These are phyloP conservation scores for Cytospora piceae DNA, from an alignment of 2,329 filamentous ascomycete species.

Conservation along the genomic window DNA sequence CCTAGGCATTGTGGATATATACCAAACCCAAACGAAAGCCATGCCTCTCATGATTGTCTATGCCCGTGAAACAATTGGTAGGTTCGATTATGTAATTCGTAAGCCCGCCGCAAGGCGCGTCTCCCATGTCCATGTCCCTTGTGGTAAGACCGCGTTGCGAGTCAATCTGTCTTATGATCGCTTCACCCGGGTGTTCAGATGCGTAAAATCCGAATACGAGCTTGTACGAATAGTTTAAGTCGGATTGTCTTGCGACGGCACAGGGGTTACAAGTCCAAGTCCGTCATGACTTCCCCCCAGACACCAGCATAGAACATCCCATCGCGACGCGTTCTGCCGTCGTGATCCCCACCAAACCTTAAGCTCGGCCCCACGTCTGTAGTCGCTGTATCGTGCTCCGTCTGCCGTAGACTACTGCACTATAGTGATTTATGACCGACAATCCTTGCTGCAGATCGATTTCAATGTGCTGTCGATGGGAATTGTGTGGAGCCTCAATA, in stretches of 20 bases:
- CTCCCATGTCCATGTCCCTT: not conserved
- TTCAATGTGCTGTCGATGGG: conserved; percentile 30
- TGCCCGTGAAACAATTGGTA: not conserved
- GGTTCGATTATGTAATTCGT: not conserved
- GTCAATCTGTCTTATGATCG: not conserved
- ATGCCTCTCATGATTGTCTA: too few relatives aligned
- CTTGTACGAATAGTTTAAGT: conserved; percentile 1
- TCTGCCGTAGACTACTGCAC: not conserved
- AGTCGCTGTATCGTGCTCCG: not conserved
- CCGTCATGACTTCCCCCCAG: not conserved
- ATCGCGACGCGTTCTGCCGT: conserved; percentile 14
- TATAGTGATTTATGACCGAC: not conserved
- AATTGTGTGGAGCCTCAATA: conserved; percentile 29
- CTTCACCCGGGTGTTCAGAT: not conserved
- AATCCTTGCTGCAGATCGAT: conserved; percentile 15
- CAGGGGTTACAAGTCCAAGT: not conserved
- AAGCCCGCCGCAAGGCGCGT: not conserved
- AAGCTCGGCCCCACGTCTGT: conserved; percentile 17
- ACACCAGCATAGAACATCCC: not conserved
- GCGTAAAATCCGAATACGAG: conserved; percentile 3
- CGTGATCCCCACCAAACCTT: conserved; percentile 6
- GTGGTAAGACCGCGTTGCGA: conserved; percentile 3
- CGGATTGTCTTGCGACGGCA: not conserved
- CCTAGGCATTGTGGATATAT: too few relatives aligned
- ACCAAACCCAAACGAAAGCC: too few relatives aligned